Evolutionary conservation across 306 rosid genomes (phyloP).

Genomic region (Acmispon strigosus): DNA sequence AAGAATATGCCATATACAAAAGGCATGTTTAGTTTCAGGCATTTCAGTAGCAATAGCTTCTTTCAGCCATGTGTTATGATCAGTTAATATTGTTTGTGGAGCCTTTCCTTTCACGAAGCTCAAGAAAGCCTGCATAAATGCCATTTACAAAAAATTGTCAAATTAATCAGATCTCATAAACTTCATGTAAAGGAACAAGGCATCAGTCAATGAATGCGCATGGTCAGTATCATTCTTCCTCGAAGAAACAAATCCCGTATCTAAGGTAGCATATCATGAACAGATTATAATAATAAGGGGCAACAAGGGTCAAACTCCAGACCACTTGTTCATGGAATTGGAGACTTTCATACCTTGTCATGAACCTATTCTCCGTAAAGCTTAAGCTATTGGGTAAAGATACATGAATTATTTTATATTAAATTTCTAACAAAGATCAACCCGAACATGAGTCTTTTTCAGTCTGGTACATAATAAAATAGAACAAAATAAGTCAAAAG

Average conservation of each 20-base stretch:
- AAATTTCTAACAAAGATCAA: too few species aligned
- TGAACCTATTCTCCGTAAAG: too few species aligned
- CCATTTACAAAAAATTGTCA: not conserved
- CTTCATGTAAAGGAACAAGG: slow-evolving; percentile 12
- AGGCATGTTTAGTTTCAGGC: slow-evolving; percentile 70
- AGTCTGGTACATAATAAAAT: too few species aligned
- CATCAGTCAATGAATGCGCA: slow-evolving; percentile 2
- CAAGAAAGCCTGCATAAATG: slow-evolving; percentile 53
- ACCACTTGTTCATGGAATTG: too few species aligned
- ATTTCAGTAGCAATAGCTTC: slow-evolving; percentile 67
- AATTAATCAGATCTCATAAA: slow-evolving; percentile 3
- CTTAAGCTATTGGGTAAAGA: too few species aligned
- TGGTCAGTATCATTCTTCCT: not conserved
- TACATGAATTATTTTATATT: too few species aligned
- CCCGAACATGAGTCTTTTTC: too few species aligned
- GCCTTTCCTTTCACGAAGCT: slow-evolving; percentile 80
- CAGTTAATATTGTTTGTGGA: slow-evolving; percentile 69
- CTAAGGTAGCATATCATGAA: too few species aligned
- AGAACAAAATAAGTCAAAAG: too few species aligned
- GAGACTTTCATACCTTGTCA: too few species aligned
- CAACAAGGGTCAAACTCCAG: too few species aligned
- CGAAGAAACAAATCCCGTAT: not conserved
- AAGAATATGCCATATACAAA: slow-evolving; percentile 77
- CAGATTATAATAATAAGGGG: too few species aligned
- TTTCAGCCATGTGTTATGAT: slow-evolving; percentile 87